A percentile compares a stretch with the other conserved stretches of the same genome.
phyloP scores from a whole-genome alignment of 768 basidiomycete species.

The Rhodocollybia butyracea region DNA sequence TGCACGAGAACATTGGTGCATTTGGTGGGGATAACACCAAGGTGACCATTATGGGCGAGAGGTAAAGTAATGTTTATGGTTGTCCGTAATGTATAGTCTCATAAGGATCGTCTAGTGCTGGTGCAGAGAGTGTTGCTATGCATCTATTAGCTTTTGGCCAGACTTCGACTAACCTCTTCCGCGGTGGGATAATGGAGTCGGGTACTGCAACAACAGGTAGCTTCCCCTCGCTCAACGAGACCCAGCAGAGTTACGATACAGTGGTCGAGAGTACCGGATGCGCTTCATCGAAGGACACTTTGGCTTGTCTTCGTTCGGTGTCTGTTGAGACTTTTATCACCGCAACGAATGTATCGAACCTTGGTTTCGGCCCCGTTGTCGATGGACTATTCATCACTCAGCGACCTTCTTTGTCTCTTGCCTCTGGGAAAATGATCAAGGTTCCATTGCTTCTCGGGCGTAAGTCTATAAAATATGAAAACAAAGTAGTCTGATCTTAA shows the following conservation, averaged over 20 bases:
- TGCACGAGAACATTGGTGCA: constrained; percentile 32
- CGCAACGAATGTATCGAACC: neutral
- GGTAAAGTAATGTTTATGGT: neutral
- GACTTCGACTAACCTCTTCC: neutral
- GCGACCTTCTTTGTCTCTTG: neutral
- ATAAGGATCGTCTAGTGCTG: neutral
- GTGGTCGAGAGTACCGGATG: neutral
- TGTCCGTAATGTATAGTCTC: neutral
- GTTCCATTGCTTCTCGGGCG: neutral
- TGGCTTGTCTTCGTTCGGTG: neutral
- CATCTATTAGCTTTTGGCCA: neutral
- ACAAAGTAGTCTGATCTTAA: neutral
- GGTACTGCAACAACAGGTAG: neutral
- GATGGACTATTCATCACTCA: neutral
- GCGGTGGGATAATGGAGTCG: neutral
- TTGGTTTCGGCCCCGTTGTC: neutral
- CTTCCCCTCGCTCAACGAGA: neutral
- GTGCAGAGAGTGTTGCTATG: neutral
- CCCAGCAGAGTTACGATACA: neutral
- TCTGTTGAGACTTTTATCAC: neutral
- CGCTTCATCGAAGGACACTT: neutral
- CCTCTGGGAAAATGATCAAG: neutral
- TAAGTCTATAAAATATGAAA: neutral
- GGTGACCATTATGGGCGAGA: constrained; percentile 15
- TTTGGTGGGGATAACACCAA: constrained; percentile 51